Base-by-base conservation (phyloP, 2,329 filamentous ascomycete species). In the Gnomoniopsis smithogilvyi region DNA sequence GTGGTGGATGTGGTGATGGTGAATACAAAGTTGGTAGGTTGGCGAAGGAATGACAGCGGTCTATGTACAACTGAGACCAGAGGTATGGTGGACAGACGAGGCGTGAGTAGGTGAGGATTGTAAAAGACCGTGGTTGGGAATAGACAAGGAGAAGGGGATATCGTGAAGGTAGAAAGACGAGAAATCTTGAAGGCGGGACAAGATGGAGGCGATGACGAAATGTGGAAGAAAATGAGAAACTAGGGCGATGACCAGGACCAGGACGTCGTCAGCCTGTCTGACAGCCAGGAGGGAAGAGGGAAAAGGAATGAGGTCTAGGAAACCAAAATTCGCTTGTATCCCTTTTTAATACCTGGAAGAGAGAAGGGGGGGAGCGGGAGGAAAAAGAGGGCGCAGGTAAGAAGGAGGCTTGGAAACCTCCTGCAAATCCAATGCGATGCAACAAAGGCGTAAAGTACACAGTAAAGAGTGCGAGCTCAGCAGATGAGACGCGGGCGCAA, bases 131-230 rank as follows among this genome's bases (percentile, higher is more conserved):
- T 21, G 43, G 43, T n/a, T 46, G 38, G 12, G n/a, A 45, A 34
- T 24, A 26, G 30, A 38, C 12, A 51, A 51, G 26, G 33, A 52
- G 19, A 50, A 51, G 19, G 21, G 30, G 50, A 22, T 56, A 54
- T 59, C 30, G 43, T 24, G 57, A 53, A 46, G 26, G 51, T 26
- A 30, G 49, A 24, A 51, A 56, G 50, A 54, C 48, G 56, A 52
- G 54, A 22, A 60, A 62, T 62, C 46, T 54, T 62, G 59, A 52
- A 47, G 54, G 22, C 34, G 50, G 34, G 52, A 47, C 52, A 54
- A 41, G 52, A 54, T 19, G n/a, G n/a, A n/a, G n/a, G n/a, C n/a
- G n/a, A n/a, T n/a, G n/a, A n/a, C n/a, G n/a, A n/a, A n/a, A 34
- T 43, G 26, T 38, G 46, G 41, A 51, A 19, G 48, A n/a, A 52